Percentiles rank a stretch among this genome's conserved stretches.
Evolutionary conservation across 192 early-diverging fungal genomes (phyloP).

Genomic region (Coemansia erecta): DNA sequence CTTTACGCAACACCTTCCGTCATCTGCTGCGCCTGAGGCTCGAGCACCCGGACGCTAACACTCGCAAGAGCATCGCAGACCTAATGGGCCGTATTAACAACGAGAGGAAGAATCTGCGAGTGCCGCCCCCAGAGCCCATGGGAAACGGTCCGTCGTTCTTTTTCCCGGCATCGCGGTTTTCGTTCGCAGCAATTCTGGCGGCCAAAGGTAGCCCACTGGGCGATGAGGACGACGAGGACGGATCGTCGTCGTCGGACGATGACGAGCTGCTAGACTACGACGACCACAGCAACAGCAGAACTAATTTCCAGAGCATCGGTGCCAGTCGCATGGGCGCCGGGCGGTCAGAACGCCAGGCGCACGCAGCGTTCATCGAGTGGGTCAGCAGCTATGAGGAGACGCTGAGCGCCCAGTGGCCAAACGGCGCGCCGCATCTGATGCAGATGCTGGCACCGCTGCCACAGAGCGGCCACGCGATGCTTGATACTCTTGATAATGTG

Average conservation of each 20-base stretch:
- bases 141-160: conserved; percentile 36
- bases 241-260: conserved; percentile 36
- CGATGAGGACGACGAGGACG: conserved; percentile 25
- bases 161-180: conserved; percentile 28
- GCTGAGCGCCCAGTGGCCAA: conserved; percentile 25
- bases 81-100: conserved; percentile 31
- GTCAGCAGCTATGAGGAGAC: conserved; percentile 21
- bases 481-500: conserved; percentile 18
- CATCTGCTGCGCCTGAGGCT: conserved; percentile 33
- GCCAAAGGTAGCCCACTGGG: conserved; percentile 7
- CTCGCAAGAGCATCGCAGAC: conserved; percentile 25
- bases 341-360: conserved; percentile 9
- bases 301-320: neutral
- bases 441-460: conserved; percentile 42
- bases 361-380: conserved; percentile 20
- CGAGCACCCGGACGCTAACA: conserved; percentile 35
- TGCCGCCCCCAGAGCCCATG: conserved; percentile 34
- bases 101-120: conserved; percentile 34
- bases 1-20: conserved; percentile 28
- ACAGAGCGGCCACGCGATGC: conserved; percentile 35
- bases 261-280: conserved; percentile 41
- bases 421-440: conserved; percentile 40
- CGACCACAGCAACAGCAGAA: conserved; percentile 14
- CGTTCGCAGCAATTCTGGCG: conserved; percentile 7
- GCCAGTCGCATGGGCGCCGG: neutral